phyloP scores from a whole-genome alignment of 139 green algal species.

The Tetradesmus obliquus region DNA sequence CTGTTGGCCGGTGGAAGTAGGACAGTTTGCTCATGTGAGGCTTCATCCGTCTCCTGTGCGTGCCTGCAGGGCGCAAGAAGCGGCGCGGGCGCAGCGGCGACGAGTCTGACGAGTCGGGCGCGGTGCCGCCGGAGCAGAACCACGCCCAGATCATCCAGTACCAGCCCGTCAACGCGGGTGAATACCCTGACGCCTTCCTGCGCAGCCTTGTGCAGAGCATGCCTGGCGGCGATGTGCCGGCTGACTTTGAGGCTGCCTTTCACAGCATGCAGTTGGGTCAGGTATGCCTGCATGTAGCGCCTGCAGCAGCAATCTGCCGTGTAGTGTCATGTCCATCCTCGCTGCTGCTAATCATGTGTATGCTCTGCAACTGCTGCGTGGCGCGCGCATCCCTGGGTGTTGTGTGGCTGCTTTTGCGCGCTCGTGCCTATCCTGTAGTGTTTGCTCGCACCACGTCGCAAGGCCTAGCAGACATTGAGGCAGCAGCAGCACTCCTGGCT shows the following conservation, averaged over 20 bases:
- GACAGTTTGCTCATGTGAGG: not conserved
- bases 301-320: not conserved
- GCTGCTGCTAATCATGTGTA: not conserved
- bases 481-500: conserved; percentile 23
- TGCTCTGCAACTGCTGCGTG: not conserved
- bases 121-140: conserved; percentile 34
- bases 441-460: not conserved
- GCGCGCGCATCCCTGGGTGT: not conserved
- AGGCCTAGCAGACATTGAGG: conserved; percentile 31
- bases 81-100: conserved; percentile 48
- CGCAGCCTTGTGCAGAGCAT: conserved; percentile 23
- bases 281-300: conserved; percentile 6
- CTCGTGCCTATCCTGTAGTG: conserved; percentile 16
- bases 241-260: conserved; percentile 28
- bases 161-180: conserved; percentile 33
- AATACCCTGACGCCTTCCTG: conserved; percentile 39
- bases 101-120: conserved; percentile 3
- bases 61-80: conserved; percentile 65
- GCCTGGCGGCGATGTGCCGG: not conserved
- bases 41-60: not conserved
- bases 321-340: not conserved
- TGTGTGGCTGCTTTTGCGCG: not conserved
- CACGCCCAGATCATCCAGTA: conserved; percentile 46
- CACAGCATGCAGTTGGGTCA: conserved; percentile 32
- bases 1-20: not conserved